Conservation (phyloP, 495 filamentous ascomycete genomes). For the Aspergillus sclerotiicarbonarius region DNA sequence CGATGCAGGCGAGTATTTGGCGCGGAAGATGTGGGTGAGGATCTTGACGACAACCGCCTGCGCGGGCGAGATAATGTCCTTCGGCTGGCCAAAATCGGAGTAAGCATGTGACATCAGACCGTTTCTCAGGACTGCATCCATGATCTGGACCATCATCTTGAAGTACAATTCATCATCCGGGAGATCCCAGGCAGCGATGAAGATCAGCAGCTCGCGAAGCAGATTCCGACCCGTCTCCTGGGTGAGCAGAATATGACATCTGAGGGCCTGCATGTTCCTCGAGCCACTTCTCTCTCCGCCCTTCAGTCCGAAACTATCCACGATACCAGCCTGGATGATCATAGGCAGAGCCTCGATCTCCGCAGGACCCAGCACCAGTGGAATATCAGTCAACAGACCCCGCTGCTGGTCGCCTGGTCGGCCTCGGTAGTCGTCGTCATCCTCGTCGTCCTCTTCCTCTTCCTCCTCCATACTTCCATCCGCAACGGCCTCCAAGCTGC, state of each 20-base stretch:
- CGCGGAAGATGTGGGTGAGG: slow-evolving; percentile 82
- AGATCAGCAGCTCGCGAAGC: slow-evolving; percentile 85
- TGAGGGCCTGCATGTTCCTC: slow-evolving; percentile 77
- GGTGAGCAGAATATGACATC: slow-evolving; percentile 84
- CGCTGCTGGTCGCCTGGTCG: slow-evolving; percentile 81
- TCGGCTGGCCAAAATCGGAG: slow-evolving; percentile 82
- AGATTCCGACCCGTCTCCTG: slow-evolving; percentile 84
- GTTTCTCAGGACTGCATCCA: slow-evolving; percentile 85
- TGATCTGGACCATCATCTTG: slow-evolving; percentile 92
- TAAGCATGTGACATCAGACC: slow-evolving; percentile 87
- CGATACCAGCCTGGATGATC: slow-evolving; percentile 88
- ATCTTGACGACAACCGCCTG: slow-evolving; percentile 90
- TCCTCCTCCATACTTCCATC: slow-evolving; percentile 56
- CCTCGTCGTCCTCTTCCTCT: slow-evolving; percentile 72
- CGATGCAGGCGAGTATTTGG: slow-evolving; percentile 57
- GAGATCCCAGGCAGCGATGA: slow-evolving; percentile 95
- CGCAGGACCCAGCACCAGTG: slow-evolving; percentile 86
- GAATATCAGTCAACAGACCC: slow-evolving; percentile 85
- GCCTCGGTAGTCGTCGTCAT: slow-evolving; percentile 75
- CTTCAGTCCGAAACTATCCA: slow-evolving; percentile 50
- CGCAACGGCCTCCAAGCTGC: slow-evolving; percentile 43
- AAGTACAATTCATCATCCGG: slow-evolving; percentile 88
- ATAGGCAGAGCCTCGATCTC: slow-evolving; percentile 94
- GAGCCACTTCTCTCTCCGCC: slow-evolving; percentile 55
- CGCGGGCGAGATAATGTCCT: slow-evolving; percentile 92